phyloP scores from a whole-genome alignment of 2,329 filamentous ascomycete genomes.

The Tolypocladium guangdongense region DNA sequence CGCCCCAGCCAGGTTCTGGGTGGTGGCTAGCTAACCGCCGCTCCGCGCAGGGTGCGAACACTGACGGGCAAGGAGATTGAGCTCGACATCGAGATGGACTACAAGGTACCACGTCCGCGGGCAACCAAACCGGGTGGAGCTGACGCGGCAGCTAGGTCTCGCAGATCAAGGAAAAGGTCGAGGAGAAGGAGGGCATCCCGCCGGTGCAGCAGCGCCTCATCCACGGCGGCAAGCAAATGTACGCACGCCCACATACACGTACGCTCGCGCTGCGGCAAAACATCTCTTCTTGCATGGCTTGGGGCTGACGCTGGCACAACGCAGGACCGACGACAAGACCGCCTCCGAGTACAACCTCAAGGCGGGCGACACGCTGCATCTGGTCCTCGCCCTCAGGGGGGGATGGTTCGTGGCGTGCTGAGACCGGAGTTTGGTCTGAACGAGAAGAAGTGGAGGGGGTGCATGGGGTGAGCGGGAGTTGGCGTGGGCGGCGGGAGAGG shows the following conservation, averaged over 20 bases:
- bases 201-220: slow-evolving; percentile 95
- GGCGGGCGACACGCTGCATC: slow-evolving; percentile 84
- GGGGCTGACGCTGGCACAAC: neutral
- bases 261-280: neutral
- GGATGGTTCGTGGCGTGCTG: neutral
- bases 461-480: neutral
- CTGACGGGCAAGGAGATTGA: slow-evolving; percentile 98
- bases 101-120: slow-evolving; percentile 54
- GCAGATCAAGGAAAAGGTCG: slow-evolving; percentile 96
- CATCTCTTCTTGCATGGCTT: neutral
- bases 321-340: slow-evolving; percentile 88
- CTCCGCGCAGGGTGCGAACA: slow-evolving; percentile 67
- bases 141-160: slow-evolving; percentile 50
- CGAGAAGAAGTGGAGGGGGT: neutral
- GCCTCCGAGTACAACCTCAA: slow-evolving; percentile 84
- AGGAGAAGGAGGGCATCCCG: slow-evolving; percentile 98
- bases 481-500: neutral
- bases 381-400: slow-evolving; percentile 63
- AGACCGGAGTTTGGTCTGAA: neutral
- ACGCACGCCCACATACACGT: slow-evolving; percentile 15
- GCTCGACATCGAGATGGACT: slow-evolving; percentile 88
- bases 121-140: neutral
- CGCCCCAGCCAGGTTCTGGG: neutral
- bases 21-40: neutral
- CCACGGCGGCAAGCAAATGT: slow-evolving; percentile 98